Percentiles rank a stretch among this genome's conserved stretches.
Conservation (phyloP, 169 alveolate genomes). For the Blepharisma undulans region DNA sequence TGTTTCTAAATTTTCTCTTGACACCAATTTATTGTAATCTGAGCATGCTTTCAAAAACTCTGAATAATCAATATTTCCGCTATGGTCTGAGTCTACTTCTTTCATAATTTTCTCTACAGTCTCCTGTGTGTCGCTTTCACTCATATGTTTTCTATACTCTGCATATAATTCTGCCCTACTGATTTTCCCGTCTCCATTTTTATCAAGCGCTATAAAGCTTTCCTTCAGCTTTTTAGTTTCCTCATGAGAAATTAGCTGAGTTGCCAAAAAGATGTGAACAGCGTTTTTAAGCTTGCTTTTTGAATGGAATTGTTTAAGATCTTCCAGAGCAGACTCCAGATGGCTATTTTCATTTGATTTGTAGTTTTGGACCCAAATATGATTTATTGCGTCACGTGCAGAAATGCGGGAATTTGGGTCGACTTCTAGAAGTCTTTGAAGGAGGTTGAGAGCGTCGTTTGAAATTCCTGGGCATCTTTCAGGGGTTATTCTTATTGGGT, state of each 20-base stretch:
- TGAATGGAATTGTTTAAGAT: not conserved
- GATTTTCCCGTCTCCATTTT: slow-evolving; percentile 29
- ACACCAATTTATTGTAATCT: not conserved
- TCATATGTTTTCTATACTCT: slow-evolving; percentile 20
- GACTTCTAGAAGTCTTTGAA: not conserved
- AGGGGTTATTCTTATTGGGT: not conserved
- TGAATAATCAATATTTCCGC: slow-evolving; percentile 36
- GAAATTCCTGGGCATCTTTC: slow-evolving; percentile 23
- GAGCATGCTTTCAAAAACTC: slow-evolving; percentile 36
- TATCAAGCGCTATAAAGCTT: not conserved
- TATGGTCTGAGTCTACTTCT: not conserved
- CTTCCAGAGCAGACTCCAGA: not conserved
- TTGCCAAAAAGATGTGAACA: not conserved
- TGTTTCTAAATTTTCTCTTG: slow-evolving; percentile 15
- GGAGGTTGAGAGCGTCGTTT: not conserved
- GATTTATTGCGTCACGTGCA: not conserved
- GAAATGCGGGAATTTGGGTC: not conserved
- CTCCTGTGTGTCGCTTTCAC: not conserved
- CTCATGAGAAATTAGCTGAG: slow-evolving; percentile 11
- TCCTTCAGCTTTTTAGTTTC: not conserved
- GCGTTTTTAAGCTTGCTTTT: slow-evolving; percentile 27
- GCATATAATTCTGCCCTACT: slow-evolving; percentile 16
- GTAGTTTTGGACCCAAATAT: not conserved
- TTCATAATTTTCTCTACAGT: not conserved
- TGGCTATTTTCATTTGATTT: not conserved